phyloP scores from a whole-genome alignment of 192 early-diverging fungal species.

The Entophlyctis helioformis region DNA sequence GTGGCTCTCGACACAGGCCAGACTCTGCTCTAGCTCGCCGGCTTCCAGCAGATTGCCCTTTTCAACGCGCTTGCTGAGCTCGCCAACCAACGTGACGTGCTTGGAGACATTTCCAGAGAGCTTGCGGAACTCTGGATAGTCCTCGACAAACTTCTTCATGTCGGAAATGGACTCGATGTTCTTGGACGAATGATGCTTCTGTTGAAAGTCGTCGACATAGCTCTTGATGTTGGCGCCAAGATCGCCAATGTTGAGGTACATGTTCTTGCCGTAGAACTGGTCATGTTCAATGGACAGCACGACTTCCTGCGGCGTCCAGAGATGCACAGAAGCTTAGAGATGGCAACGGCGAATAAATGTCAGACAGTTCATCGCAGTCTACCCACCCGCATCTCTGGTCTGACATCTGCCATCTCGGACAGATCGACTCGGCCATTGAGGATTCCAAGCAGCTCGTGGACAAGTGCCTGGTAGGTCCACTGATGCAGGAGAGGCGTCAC shows the following conservation, averaged over 20 bases:
- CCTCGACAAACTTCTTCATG: slow-evolving; percentile 98
- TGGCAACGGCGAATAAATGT: too few relatives aligned
- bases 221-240: slow-evolving; percentile 85
- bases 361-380: too few relatives aligned
- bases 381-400: slow-evolving; percentile 74
- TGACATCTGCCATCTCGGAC: slow-evolving; percentile 65
- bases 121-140: slow-evolving; percentile 96
- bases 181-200: slow-evolving; percentile 77
- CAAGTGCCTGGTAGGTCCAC: slow-evolving; percentile 99
- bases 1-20: slow-evolving; percentile 83
- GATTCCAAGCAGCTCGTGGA: slow-evolving; percentile 91
- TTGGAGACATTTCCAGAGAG: slow-evolving; percentile 94
- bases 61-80: slow-evolving; percentile 73
- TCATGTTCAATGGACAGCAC: slow-evolving; percentile 84
- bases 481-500: slow-evolving; percentile 87
- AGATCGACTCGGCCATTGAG: slow-evolving; percentile 86
- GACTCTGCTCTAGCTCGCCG: slow-evolving; percentile 86
- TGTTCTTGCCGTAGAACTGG: slow-evolving; percentile 78
- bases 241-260: slow-evolving; percentile 91
- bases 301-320: slow-evolving; percentile 60
- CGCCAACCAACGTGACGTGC: slow-evolving; percentile 95
- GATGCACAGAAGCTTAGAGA: slow-evolving; percentile 1
- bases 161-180: slow-evolving; percentile 92
- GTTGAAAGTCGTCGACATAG: slow-evolving; percentile 91
- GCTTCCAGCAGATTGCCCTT: slow-evolving; percentile 67